Evolutionary conservation across 1,284 basidiomycete genomes (phyloP), one percentile per base, ranked within the genome.

Genomic region (Gomphus sp.): DNA sequence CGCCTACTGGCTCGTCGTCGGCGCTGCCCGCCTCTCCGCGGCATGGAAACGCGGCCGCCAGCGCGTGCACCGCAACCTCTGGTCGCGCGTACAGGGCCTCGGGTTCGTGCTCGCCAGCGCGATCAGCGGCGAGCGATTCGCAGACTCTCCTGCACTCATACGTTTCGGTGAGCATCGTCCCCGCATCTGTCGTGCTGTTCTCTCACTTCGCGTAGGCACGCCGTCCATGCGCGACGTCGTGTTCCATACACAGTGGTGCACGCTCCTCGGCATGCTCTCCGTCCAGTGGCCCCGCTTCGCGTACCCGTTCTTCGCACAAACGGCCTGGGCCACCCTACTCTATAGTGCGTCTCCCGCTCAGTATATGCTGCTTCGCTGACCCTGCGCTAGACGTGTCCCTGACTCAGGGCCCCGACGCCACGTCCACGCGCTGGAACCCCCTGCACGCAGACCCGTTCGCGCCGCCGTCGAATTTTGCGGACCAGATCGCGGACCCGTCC

Each of bases 271-370:
- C 31, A 96, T 97, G 90, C 84, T 98, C 54, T 90, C 93, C 33
- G 93, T 98, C 33, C 79, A 91, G 67, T 99, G 95, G 95, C 95
- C 96, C 1, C 75, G 80, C 12, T 98, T 95, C 71, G 80, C 89
- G 60, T 98, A 97, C 72, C 91, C 94, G 14, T 76, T 96, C 52
- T 77, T 96, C 45, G 81, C 87, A 5, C 87, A 91, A 68, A 87
- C 90, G 5, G 85, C 91, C 0, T 98, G 93, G 93, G 82, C 93
- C 16, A 88, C 85, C 28, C 79, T 98, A 55, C 75, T 86, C 43
- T 94, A 91, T 73, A 96, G 91, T 91, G 69, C 71, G 88, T 75
- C n/a, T 28, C 62, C 36, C 39, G 50, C 58, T 9, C 54, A 41
- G 11, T 41, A 61, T 52, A 28, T 54, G 44, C 34, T 9, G 4